Base-by-base conservation (phyloP, 2,329 filamentous ascomycete species). In the Diplodia sapinea region DNA sequence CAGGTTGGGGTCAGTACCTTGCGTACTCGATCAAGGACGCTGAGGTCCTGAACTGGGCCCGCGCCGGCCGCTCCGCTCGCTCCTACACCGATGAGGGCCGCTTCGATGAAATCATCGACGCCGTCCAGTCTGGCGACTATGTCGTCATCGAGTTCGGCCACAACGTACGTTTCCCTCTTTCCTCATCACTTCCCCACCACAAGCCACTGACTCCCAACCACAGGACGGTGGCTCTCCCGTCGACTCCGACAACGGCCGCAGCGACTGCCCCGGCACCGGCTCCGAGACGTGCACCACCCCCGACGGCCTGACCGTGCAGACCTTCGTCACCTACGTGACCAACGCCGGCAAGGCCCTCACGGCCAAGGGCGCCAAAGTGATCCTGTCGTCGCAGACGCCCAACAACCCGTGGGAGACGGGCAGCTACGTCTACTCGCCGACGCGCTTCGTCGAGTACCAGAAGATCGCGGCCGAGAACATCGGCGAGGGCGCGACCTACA, bases 131-230 rank as follows among this genome's bases (percentile, higher is more conserved):
- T 0, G 87, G 86, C 4, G 88, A 91, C 74, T 88, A 84, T 76
- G 87, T 90, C 0, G 80, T 90, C 38, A 89, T 91, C 66, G 88
- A 90, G 71, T 89, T 91, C 69, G 88, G 89, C 0, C 88, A 91
- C 79, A 91, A 91, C 70, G 59, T 63, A 29, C 33, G 59, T 33
- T 38, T 23, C 13, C 17, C 52, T 8, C 52, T 2, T 55, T 12
- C 36, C 52, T 89, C 91, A 70, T 70, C 17, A 38, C 33, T 11
- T 57, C 12, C 29, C 51, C 5, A n/a, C 38, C 29, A 8, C 38
- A 47, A 13, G 13, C 11, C 70, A 71, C 13, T n/a, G 38, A 17
- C 17, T 20, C 13, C n/a, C 17, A 23, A 1, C 47, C 15, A 4
- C 31, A 63, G 59, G 73, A 75, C 56, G 88, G 87, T 11, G 86